A percentile compares a stretch with the other conserved stretches of the same genome.
Conservation (phyloP, 768 basidiomycete species). For the Tylopilus intermedius region DNA sequence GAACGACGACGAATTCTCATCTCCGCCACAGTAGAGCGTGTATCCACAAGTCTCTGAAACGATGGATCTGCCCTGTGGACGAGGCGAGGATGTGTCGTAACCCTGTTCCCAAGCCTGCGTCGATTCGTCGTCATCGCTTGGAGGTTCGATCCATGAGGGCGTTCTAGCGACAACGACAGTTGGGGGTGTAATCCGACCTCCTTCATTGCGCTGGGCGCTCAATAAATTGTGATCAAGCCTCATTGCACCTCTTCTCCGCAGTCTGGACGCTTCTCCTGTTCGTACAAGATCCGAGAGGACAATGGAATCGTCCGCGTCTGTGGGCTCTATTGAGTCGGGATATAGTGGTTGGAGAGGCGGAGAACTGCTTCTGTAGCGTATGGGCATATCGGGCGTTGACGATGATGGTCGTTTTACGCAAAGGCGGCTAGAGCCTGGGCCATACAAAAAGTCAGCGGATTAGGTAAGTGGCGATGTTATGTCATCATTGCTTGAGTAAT, state of each 20-base stretch:
- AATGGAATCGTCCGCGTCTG: slow-evolving; percentile 62
- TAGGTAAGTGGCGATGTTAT: slow-evolving; percentile 10
- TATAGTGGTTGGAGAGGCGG: slow-evolving; percentile 5
- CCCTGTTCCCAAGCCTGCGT: slow-evolving; percentile 32
- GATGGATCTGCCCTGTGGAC: slow-evolving; percentile 16
- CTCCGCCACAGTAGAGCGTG: slow-evolving; percentile 42
- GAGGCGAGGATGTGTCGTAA: slow-evolving; percentile 27
- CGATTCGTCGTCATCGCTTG: slow-evolving; percentile 31
- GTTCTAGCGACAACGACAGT: slow-evolving; percentile 26
- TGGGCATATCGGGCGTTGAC: slow-evolving; percentile 25
- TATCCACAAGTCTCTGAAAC: slow-evolving; percentile 25
- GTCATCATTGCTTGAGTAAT: neutral
- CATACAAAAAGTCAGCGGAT: neutral
- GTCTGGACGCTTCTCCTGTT: slow-evolving; percentile 66
- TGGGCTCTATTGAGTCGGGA: slow-evolving; percentile 26
- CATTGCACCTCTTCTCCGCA: slow-evolving; percentile 71
- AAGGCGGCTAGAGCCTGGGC: neutral
- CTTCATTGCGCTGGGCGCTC: slow-evolving; percentile 27
- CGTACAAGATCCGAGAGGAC: slow-evolving; percentile 71
- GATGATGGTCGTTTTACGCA: slow-evolving; percentile 20
- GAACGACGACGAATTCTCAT: slow-evolving; percentile 15
- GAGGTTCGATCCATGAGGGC: slow-evolving; percentile 33
- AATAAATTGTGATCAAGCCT: slow-evolving; percentile 45
- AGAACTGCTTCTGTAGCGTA: slow-evolving; percentile 26
- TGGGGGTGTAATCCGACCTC: slow-evolving; percentile 21